A percentile compares a stretch with the other conserved stretches of the same genome.
Conservation (phyloP, 2,329 filamentous ascomycete species). For the Fusarium musae region DNA sequence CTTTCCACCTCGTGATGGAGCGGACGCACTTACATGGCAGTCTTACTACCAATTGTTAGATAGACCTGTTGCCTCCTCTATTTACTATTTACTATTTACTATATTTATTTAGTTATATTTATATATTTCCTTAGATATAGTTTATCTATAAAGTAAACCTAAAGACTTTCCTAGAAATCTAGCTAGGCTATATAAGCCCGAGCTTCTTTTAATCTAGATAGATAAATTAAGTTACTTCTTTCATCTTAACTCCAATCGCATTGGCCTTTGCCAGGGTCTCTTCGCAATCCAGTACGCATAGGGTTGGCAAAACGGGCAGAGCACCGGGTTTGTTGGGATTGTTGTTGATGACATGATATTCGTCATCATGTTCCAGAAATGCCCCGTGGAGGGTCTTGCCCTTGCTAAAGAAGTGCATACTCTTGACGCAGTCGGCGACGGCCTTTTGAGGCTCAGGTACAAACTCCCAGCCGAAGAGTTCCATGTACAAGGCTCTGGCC, state of each 20-base stretch:
- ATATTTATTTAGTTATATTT: too few relatives aligned
- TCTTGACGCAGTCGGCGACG: constrained; percentile 42
- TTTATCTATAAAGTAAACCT: too few relatives aligned
- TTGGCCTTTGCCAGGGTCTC: constrained; percentile 46
- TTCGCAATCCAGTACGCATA: constrained; percentile 49
- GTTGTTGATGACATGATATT: constrained; percentile 44
- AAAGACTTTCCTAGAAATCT: too few relatives aligned
- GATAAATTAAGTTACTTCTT: too few relatives aligned
- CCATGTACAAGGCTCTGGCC: constrained; percentile 52
- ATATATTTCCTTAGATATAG: too few relatives aligned
- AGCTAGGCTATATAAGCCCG: too few relatives aligned
- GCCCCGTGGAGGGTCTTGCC: constrained; percentile 49
- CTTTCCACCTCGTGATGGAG: background rate
- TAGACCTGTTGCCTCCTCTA: too few relatives aligned
- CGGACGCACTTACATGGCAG: constrained; percentile 48
- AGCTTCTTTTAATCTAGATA: too few relatives aligned
- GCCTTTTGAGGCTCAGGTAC: constrained; percentile 30
- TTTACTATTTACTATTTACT: too few relatives aligned
- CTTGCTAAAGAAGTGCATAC: constrained; percentile 50
- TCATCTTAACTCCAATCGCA: constrained; percentile 37
- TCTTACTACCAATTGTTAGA: constrained; percentile 45
- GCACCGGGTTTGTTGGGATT: constrained; percentile 39
- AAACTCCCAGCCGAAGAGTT: constrained; percentile 51
- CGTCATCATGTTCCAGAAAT: constrained; percentile 49
- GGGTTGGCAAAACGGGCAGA: constrained; percentile 48